Conservation (phyloP, 140 eudicot species). For the Artemisia princeps region DNA sequence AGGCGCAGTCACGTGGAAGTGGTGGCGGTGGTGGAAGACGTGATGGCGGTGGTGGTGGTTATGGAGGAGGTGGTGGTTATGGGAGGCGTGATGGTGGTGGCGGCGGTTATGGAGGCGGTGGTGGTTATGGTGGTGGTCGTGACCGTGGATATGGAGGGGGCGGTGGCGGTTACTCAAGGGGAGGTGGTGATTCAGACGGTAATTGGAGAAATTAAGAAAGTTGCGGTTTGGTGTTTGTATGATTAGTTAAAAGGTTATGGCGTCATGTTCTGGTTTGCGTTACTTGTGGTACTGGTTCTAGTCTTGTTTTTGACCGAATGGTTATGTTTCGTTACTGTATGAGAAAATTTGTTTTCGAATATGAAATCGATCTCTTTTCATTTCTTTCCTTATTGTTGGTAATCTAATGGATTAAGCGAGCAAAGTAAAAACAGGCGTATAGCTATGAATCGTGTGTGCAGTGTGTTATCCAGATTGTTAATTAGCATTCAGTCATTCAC, state of each 20-base stretch:
- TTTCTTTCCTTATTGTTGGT: no score
- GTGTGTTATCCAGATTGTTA: no score
- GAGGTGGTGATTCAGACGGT: constrained; percentile 50
- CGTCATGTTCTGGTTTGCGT: constrained; percentile 17
- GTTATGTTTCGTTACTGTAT: constrained; percentile 22
- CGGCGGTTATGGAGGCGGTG: constrained; percentile 21
- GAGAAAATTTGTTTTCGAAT: constrained; percentile 1
- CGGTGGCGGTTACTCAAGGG: constrained; percentile 36
- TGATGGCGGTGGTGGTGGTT: constrained; percentile 30
- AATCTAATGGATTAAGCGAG: no score
- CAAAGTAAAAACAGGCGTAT: no score
- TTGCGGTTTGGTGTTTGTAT: constrained; percentile 3
- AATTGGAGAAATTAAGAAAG: constrained; percentile 46
- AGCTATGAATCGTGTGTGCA: no score
- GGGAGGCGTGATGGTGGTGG: constrained; percentile 43
- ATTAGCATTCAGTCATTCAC: no score
- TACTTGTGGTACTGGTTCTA: constrained; percentile 7
- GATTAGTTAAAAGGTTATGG: not conserved
- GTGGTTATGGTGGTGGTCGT: constrained; percentile 37
- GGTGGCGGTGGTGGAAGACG: constrained; percentile 30
- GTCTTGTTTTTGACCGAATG: constrained; percentile 26
- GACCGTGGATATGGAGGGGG: constrained; percentile 35
- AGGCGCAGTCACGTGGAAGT: constrained; percentile 44
- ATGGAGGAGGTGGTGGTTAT: constrained; percentile 23
- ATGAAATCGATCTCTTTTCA: no score